Base-by-base conservation (phyloP, 169 alveolate species). In the Fabrea salina region DNA sequence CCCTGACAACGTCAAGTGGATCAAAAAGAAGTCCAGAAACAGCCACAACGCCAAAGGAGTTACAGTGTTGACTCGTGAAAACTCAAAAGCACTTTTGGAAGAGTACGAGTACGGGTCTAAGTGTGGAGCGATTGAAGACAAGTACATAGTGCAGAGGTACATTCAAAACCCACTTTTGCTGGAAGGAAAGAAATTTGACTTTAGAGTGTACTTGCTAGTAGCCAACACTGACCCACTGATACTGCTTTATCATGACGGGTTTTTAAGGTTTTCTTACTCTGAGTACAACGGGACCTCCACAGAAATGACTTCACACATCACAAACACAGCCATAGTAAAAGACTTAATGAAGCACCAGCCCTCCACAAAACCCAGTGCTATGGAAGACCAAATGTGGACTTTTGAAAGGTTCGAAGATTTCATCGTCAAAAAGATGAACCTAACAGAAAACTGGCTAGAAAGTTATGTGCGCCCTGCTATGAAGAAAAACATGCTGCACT, bases 131-230 rank as follows among this genome's bases (percentile, higher is more conserved):
- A 40, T 16, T 4, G 67, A 37, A 8, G 43, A 57, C 32, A 16
- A 61, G 5, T 19, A 32, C 27, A 25, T 86, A 47, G 82, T 75
- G 1, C 64, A 86, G 59, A 82, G 66, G 47, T 86, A 86, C 58
- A 41, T 86, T 19, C 39, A 72, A 41, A 41, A 79, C 39, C 92
- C 92, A 35, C 78, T 80, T 11, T 58, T 86, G 35, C 6, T 78
- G 13, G 37, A 72, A 3, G 85, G 85, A 1, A 75, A 79, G 49
- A 86, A 86, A 56, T 86, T 76, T 76, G 92, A 86, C 43, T 86
- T 86, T 67, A 70, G 92, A 57, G 86, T 83, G 0, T 86, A 79
- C 70, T 75, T 86, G n/a, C 35, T 86, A 5, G 59, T 86, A 44
- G 80, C 89, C 5, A 51, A 67, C 7, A 77, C 72, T 35, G 83